phyloP scores from a whole-genome alignment of 306 rosid species.

The Cicer chorassanicum region DNA sequence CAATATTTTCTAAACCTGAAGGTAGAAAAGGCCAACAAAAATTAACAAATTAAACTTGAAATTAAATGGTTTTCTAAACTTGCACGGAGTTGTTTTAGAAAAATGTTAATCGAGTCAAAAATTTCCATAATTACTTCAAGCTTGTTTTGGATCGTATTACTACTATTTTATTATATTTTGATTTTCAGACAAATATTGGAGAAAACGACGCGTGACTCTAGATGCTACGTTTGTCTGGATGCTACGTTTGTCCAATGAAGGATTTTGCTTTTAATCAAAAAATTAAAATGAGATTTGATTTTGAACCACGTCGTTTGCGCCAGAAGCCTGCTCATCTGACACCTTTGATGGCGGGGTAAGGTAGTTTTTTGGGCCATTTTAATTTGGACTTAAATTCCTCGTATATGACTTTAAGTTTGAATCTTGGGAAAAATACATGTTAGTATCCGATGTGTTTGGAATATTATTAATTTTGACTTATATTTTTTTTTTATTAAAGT shows the following conservation, averaged over 20 bases:
- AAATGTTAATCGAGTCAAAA: not conserved
- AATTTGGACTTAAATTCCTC: no score
- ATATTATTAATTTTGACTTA: no score
- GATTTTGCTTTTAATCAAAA: not conserved
- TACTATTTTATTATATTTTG: no score
- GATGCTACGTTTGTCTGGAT: not conserved
- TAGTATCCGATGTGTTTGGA: no score
- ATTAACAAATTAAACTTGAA: no score
- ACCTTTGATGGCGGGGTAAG: no score
- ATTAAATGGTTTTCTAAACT: not conserved
- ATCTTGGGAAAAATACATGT: no score
- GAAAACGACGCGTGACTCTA: not conserved
- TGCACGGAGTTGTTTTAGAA: not conserved
- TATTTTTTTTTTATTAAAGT: no score
- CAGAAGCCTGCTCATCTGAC: no score
- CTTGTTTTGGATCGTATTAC: not conserved
- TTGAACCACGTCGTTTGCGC: no score
- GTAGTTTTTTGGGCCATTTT: no score
- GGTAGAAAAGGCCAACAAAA: not conserved
- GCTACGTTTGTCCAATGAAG: slow-evolving; percentile 37
- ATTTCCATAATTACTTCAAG: not conserved
- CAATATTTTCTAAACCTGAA: not conserved
- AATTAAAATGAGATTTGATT: not conserved
- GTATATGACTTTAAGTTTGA: no score
- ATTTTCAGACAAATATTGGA: not conserved